A percentile compares a stretch with the other conserved stretches of the same genome.
phyloP scores from a whole-genome alignment of 108 stramenopile species.

The Halocafeteria seosinensis region DNA sequence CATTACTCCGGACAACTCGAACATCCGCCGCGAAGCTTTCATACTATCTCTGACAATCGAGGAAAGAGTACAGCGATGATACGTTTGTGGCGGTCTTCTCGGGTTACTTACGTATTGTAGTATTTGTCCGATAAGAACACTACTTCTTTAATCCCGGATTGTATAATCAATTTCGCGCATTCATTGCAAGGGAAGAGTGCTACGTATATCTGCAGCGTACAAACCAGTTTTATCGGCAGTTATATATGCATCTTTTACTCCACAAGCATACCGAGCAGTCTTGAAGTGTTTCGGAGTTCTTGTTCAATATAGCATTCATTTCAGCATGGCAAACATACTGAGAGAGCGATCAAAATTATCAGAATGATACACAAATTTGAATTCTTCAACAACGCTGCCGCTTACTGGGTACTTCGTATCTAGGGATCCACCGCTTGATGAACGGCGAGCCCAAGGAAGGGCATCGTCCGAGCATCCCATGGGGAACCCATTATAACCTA shows the following conservation, averaged over 20 bases:
- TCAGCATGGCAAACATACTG: slow-evolving; percentile 85
- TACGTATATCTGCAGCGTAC: slow-evolving; percentile 48
- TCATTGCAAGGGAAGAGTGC: slow-evolving; percentile 79
- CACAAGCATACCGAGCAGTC: slow-evolving; percentile 50
- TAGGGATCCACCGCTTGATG: slow-evolving; percentile 20
- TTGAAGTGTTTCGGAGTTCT: no score
- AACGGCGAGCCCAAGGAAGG: slow-evolving; percentile 53
- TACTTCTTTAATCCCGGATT: slow-evolving; percentile 76
- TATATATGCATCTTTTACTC: slow-evolving; percentile 9
- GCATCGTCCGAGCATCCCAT: slow-evolving; percentile 63
- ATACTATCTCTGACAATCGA: slow-evolving; percentile 17
- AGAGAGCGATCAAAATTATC: not conserved
- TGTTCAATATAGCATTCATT: slow-evolving; percentile 90
- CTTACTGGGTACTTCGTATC: slow-evolving; percentile 73
- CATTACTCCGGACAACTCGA: slow-evolving; percentile 58
- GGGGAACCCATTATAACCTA: slow-evolving; percentile 94
- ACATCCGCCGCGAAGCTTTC: slow-evolving; percentile 69
- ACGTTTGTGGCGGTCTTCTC: no score
- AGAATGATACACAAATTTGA: no score
- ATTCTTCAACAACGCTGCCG: no score
- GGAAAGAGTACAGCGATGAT: no score
- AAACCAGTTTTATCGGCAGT: no score
- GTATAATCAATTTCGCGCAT: slow-evolving; percentile 88
- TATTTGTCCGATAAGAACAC: slow-evolving; percentile 81
- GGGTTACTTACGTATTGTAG: slow-evolving; percentile 62